Evolutionary conservation across 768 basidiomycete genomes (phyloP).

Genomic region (Vishniacozyma victoriae): DNA sequence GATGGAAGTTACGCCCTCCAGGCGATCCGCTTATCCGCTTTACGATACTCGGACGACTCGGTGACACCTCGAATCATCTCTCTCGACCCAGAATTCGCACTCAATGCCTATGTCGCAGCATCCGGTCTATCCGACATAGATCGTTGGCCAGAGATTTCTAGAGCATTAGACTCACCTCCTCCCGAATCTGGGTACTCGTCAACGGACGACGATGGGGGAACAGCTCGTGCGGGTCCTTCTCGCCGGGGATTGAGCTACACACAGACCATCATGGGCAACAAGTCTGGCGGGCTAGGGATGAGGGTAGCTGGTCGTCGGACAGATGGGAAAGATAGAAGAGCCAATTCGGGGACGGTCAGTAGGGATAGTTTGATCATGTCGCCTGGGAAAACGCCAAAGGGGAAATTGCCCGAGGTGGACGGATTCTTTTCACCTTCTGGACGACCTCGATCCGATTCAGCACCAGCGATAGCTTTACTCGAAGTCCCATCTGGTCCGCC

Average conservation of each 20-base stretch:
- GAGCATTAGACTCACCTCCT: constrained; percentile 52
- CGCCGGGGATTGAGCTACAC: constrained; percentile 64
- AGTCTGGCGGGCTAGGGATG: constrained; percentile 68
- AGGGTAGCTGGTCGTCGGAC: constrained; percentile 56
- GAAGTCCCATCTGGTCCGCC: not conserved
- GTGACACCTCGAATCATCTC: constrained; percentile 77
- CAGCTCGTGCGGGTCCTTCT: constrained; percentile 49
- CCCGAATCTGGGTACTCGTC: constrained; percentile 61
- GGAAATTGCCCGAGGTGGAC: constrained; percentile 12
- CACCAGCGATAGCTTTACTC: constrained; percentile 8
- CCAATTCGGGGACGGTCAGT: no score
- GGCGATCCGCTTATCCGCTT: constrained; percentile 72
- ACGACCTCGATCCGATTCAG: constrained; percentile 42
- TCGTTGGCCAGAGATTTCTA: constrained; percentile 76
- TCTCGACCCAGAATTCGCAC: constrained; percentile 63
- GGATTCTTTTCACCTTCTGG: constrained; percentile 29
- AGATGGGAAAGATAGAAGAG: not conserved
- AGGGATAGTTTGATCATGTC: constrained; percentile 7
- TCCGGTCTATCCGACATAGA: constrained; percentile 71
- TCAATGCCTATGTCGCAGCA: constrained; percentile 77
- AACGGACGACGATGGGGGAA: constrained; percentile 16
- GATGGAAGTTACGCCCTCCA: constrained; percentile 66
- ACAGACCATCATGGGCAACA: constrained; percentile 77
- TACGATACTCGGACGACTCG: constrained; percentile 82
- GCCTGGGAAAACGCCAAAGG: constrained; percentile 9